These are phyloP conservation scores for Kwoniella sp. DNA, from an alignment of 768 basidiomycete genomes.

Conservation along the genomic window DNA sequence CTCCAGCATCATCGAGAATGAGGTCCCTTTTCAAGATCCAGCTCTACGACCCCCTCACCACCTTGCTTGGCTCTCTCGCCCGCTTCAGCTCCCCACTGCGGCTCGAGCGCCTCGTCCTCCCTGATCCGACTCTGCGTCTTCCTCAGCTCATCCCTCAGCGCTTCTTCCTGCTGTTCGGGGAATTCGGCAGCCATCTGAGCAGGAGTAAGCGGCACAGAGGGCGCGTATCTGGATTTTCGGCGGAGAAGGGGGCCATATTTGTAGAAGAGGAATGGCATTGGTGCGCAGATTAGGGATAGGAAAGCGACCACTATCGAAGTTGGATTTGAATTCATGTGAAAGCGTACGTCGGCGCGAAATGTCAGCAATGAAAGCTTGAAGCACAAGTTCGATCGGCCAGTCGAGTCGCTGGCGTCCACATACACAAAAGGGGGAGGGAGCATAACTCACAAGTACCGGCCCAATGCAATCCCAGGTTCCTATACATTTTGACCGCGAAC, in stretches of 20 bases:
- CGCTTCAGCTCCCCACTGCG: constrained; percentile 16
- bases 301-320: constrained; percentile 29
- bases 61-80: constrained; percentile 14
- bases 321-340: neutral
- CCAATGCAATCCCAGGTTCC: constrained; percentile 31
- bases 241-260: constrained; percentile 66
- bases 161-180: constrained; percentile 2
- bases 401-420: no score
- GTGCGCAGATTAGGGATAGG: constrained; percentile 24
- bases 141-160: constrained; percentile 6
- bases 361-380: no score
- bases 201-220: constrained; percentile 2
- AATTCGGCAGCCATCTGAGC: neutral
- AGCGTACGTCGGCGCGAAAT: neutral
- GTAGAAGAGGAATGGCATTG: constrained; percentile 67
- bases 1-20: no score
- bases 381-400: no score
- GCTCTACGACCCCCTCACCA: neutral
- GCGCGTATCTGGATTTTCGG: constrained; percentile 28
- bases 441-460: constrained; percentile 26
- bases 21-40: constrained; percentile 10
- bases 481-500: constrained; percentile 35
- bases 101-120: constrained; percentile 19
- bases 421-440: neutral
- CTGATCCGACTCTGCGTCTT: constrained; percentile 8